Percentiles rank a stretch among this genome's conserved stretches.
phyloP scores from a whole-genome alignment of 805 yeast species.

The Saturnispora galanensis region DNA sequence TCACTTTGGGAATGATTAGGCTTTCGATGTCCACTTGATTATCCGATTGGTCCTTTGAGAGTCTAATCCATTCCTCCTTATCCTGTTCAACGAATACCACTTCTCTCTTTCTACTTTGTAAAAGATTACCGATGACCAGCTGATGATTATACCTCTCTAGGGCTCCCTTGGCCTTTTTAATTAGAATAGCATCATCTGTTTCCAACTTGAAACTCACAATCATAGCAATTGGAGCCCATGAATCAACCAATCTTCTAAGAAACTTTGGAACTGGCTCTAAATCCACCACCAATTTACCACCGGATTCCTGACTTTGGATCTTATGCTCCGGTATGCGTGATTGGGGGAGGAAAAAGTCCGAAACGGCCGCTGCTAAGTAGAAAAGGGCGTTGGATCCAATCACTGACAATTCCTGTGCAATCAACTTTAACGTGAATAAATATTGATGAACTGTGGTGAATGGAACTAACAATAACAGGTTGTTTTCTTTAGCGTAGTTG shows the following conservation, averaged over 20 bases:
- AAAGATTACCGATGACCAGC: constrained; percentile 84
- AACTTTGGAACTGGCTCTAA: constrained; percentile 96
- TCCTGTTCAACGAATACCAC: constrained; percentile 72
- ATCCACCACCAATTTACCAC: constrained; percentile 72
- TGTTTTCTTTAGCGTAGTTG: constrained; percentile 37
- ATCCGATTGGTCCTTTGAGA: constrained; percentile 33
- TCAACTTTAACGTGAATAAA: constrained; percentile 65
- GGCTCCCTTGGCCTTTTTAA: constrained; percentile 71
- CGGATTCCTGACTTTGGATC: constrained; percentile 67
- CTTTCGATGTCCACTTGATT: constrained; percentile 59
- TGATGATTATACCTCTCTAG: constrained; percentile 83
- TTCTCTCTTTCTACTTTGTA: constrained; percentile 80
- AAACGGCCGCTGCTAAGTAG: constrained; percentile 94
- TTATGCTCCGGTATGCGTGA: constrained; percentile 86
- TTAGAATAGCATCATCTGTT: constrained; percentile 64
- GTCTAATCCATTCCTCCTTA: constrained; percentile 39
- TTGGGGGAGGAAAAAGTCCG: constrained; percentile 88
- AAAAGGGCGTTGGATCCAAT: constrained; percentile 56
- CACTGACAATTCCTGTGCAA: constrained; percentile 50
- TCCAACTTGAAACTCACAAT: constrained; percentile 90
- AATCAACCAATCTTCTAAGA: constrained; percentile 73
- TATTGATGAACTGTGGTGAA: constrained; percentile 95
- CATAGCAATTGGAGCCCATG: constrained; percentile 95
- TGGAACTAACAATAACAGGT: constrained; percentile 60
- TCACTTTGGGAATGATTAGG: constrained; percentile 68